Evolutionary conservation across 2,329 filamentous ascomycete species (phyloP), one percentile per base, ranked within the genome.

Genomic region (Aspergillus sp.): DNA sequence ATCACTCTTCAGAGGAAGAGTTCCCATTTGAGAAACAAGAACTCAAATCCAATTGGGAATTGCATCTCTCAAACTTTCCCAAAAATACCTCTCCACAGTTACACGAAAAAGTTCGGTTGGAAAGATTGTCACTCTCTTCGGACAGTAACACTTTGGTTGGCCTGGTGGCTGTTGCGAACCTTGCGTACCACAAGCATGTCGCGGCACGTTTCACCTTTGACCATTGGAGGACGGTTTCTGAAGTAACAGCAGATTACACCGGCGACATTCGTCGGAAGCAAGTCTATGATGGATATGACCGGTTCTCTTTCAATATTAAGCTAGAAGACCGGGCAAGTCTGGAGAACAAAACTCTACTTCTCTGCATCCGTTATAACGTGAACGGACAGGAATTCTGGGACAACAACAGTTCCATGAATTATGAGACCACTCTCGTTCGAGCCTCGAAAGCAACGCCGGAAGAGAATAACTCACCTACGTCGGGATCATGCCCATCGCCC

Each of bases 141-240:
- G 91, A 97, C 65, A 89, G 94, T 61, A 91, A 91, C 70, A 86
- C 79, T 1, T 71, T 98, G 54, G 77, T 95, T 43, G 93, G 93
- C 8, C 86, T 82, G 12, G 79, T 95, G 44, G 86, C 82, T 5
- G 90, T 94, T 26, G 82, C 85, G 63, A 98, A 98, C 67, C 69
- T 97, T 39, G 81, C 89, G 0, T 98, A 94, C 70, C 80, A 90
- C 45, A 98, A 98, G 70, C 68, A 76, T 4, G 88, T 98, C 45
- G 82, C 85, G n/a, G 91, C 88, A 65, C 82, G 93, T 43, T 98
- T 98, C 67, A 98, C 93, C 0, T 78, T 96, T 41, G 93, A 98
- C 67, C 93, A 94, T 71, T 98, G 93, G 93, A 95, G 94, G 76
- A 98, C 93, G 0, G 94, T 90, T 0, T 98, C 93, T 0, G 93